Percentiles rank a stretch among this genome's conserved stretches.
Evolutionary conservation across 2,329 filamentous ascomycete genomes (phyloP).

Genomic region (Neodidymelliopsis sp.): DNA sequence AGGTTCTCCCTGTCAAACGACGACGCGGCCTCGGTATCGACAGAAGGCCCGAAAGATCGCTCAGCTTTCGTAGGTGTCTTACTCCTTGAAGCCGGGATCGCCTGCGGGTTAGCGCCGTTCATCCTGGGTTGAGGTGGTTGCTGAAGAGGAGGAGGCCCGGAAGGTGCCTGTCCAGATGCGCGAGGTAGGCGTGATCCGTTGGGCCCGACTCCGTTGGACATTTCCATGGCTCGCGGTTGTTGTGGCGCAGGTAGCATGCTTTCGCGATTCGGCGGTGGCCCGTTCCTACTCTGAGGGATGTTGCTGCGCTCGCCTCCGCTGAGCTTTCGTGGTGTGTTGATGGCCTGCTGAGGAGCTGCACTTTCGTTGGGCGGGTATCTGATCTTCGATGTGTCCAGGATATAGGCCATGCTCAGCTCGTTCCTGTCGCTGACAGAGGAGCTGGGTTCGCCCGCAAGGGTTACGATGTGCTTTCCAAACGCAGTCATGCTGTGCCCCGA

Average conservation of each 20-base stretch:
- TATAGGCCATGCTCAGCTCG: slow-evolving; percentile 87
- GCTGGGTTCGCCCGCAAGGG: slow-evolving; percentile 93
- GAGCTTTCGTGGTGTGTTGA: slow-evolving; percentile 52
- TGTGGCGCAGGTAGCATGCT: slow-evolving; percentile 49
- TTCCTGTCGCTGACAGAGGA: slow-evolving; percentile 80
- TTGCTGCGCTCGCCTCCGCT: slow-evolving; percentile 57
- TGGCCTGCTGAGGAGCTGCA: slow-evolving; percentile 39
- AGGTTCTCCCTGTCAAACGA: slow-evolving; percentile 57
- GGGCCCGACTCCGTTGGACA: slow-evolving; percentile 37
- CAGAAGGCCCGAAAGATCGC: slow-evolving; percentile 53
- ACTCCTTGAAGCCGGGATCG: slow-evolving; percentile 44
- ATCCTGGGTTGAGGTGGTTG: slow-evolving; percentile 66
- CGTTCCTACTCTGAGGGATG: slow-evolving; percentile 46
- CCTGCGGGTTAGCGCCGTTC: slow-evolving; percentile 47
- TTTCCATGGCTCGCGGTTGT: slow-evolving; percentile 48
- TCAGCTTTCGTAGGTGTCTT: slow-evolving; percentile 61
- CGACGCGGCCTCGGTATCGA: slow-evolving; percentile 51
- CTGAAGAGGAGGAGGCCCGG: slow-evolving; percentile 70
- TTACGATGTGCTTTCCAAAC: slow-evolving; percentile 89
- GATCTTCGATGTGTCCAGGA: slow-evolving; percentile 95
- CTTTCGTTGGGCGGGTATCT: slow-evolving; percentile 83
- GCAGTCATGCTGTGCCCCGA: slow-evolving; percentile 98
- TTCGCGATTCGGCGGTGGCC: slow-evolving; percentile 51
- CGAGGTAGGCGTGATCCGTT: slow-evolving; percentile 66
- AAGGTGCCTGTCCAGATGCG: slow-evolving; percentile 65